Conservation (phyloP, 2,329 filamentous ascomycete species). For the Mariannaea sp. region DNA sequence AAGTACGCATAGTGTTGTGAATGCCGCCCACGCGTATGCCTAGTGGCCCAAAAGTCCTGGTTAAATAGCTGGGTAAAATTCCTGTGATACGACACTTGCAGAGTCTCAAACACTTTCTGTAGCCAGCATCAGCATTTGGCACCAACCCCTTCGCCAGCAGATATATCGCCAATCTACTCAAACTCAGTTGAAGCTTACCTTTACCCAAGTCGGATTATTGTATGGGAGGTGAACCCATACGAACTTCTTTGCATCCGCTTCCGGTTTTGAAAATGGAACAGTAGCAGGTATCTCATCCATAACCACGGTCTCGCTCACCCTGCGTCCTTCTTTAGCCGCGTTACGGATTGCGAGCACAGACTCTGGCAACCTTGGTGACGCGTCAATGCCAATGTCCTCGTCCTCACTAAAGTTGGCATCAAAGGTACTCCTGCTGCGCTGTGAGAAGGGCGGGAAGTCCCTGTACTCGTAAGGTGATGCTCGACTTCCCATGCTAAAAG, state of each 20-base stretch:
- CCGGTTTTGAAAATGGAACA: conserved; percentile 41
- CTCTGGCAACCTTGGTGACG: conserved; percentile 42
- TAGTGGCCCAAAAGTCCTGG: conserved; percentile 54
- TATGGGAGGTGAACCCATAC: conserved; percentile 63
- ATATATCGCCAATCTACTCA: too few species aligned
- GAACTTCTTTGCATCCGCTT: conserved; percentile 51
- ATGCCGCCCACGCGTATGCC: conserved; percentile 54
- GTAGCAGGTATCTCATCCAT: conserved; percentile 35
- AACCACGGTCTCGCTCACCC: conserved; percentile 36
- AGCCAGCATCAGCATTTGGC: conserved; percentile 9
- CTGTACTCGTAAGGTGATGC: conserved; percentile 40
- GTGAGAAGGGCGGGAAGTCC: conserved; percentile 45
- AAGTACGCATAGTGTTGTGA: conserved; percentile 56
- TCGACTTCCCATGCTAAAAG: conserved; percentile 43
- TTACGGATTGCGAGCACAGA: conserved; percentile 41
- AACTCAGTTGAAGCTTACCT: conserved; percentile 43
- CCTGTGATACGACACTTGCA: conserved; percentile 45
- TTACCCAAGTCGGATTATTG: conserved; percentile 63
- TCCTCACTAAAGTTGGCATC: conserved; percentile 32
- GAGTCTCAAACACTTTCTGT: conserved; percentile 51
- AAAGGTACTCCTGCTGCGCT: conserved; percentile 41
- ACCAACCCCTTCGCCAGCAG: not conserved
- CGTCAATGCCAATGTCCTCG: conserved; percentile 39
- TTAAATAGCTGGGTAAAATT: conserved; percentile 49
- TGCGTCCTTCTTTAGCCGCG: conserved; percentile 27